These are phyloP conservation scores for Physaria fendleri DNA, from an alignment of 345 rosid species.

Conservation along the genomic window DNA sequence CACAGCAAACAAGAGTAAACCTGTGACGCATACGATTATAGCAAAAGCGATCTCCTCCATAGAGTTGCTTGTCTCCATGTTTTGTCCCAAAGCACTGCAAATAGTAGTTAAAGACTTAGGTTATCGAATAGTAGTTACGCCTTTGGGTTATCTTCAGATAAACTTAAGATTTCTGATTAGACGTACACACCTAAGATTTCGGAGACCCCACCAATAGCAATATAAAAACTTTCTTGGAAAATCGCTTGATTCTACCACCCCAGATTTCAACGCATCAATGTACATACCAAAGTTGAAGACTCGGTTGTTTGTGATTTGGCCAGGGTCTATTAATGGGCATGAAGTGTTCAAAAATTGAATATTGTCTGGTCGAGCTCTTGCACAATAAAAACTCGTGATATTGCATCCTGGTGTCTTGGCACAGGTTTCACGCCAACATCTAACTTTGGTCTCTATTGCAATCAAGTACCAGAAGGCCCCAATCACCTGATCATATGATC, in stretches of 20 bases:
- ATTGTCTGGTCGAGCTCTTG: background rate
- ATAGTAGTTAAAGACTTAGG: background rate
- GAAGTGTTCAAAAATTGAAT: background rate
- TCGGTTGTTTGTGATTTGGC: background rate
- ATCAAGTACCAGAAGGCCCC: conserved; percentile 29
- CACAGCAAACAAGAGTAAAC: conserved; percentile 42
- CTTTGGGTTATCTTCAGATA: background rate
- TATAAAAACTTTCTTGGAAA: conserved; percentile 15
- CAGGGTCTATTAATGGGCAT: conserved; percentile 20
- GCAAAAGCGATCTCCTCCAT: conserved; percentile 37
- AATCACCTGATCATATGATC: conserved; percentile 23
- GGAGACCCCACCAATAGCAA: conserved; percentile 29
- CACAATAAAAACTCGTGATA: background rate
- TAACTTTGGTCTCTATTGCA: conserved; percentile 3
- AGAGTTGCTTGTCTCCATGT: conserved; percentile 34
- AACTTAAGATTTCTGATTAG: background rate
- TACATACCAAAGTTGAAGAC: conserved; percentile 28
- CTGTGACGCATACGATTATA: conserved; percentile 30
- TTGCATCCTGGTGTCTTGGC: background rate
- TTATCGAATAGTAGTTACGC: too few relatives aligned
- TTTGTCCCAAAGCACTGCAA: conserved; percentile 46
- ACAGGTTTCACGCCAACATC: conserved; percentile 22
- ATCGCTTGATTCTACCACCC: background rate
- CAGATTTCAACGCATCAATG: conserved; percentile 18
- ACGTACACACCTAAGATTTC: conserved; percentile 15